phyloP scores from a whole-genome alignment of 2,329 filamentous ascomycete genomes.

The Raffaelea albimanens region DNA sequence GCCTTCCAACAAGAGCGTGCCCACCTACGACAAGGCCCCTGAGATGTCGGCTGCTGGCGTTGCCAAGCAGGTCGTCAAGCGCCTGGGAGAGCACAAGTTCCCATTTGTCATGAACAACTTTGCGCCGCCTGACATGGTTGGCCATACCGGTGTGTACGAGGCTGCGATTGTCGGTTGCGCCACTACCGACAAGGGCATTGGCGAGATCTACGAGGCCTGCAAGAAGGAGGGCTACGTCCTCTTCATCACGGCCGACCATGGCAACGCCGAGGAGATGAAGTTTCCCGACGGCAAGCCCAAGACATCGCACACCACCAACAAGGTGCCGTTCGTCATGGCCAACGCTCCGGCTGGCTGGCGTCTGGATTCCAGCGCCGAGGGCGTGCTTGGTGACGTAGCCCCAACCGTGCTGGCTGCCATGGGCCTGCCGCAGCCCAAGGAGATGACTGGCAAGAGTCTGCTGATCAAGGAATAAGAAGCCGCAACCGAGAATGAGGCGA shows the following conservation, averaged over 20 bases:
- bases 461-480: constrained; percentile 66
- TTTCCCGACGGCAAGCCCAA: constrained; percentile 92
- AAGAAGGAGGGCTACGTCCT: constrained; percentile 88
- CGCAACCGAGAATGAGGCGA: not conserved
- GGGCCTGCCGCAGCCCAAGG: constrained; percentile 81
- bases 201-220: constrained; percentile 84
- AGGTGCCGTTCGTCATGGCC: constrained; percentile 96
- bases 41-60: constrained; percentile 93
- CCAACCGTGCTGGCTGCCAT: constrained; percentile 87
- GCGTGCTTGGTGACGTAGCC: constrained; percentile 93
- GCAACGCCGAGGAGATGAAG: constrained; percentile 99
- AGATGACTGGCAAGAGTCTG: constrained; percentile 84
- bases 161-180: constrained; percentile 77
- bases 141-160: constrained; percentile 95
- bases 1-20: constrained; percentile 77
- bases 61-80: constrained; percentile 80
- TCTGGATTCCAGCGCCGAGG: constrained; percentile 64
- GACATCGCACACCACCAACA: constrained; percentile 96
- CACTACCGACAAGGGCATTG: constrained; percentile 90
- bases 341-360: constrained; percentile 88
- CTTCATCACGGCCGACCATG: constrained; percentile 94
- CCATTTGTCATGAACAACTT: constrained; percentile 99
- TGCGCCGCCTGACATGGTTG: constrained; percentile 97
- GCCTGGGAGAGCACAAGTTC: constrained; percentile 74
- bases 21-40: constrained; percentile 90